Evolutionary conservation across 192 early-diverging fungal species (phyloP), one percentile per base, ranked within the genome.

Genomic region (Entomortierella lignicola): DNA sequence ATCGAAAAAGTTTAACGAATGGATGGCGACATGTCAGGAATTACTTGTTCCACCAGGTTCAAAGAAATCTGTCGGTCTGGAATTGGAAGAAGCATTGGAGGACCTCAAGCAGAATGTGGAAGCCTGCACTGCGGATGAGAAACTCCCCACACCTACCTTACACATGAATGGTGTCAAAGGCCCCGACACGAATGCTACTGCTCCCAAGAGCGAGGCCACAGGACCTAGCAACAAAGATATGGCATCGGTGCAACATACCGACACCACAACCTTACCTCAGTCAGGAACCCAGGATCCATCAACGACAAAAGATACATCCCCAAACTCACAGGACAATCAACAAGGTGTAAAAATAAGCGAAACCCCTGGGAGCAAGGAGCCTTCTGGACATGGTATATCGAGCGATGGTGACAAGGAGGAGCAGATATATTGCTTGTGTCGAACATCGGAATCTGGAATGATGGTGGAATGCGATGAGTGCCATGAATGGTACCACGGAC

Each of bases 391-490:
- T 6, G 54, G 53, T n/a, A n/a, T 42, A 8, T 30, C 53, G 6
- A 56, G 34, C 15, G 61, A 63, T 21, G 5, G 15, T 51, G 75
- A 69, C 1, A 34, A 30, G 5, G 75, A 79, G 2, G 75, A 79
- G 15, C 60, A 57, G 30, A 66, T 71, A 32, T 91, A 88, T 61
- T 94, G 92, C 60, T 65, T 92, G 21, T 94, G 92, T 29, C 75
- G 89, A 52, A 71, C 74, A 23, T 68, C 86, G 3, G 91, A 92
- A 44, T 64, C 75, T 39, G 91, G 88, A 2, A 72, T 88, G 69
- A 92, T 92, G 91, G 84, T 91, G 11, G 85, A 89, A 61, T 92
- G 91, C 62, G 88, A 89, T 63, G 63, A 80, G 17, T 93, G 92
- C 65, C 69, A 82, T 18, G 90, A 90, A 32, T 89, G 88, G 92